Conservation (phyloP, 2,329 filamentous ascomycete species). For the Epicoccum sorghinum region DNA sequence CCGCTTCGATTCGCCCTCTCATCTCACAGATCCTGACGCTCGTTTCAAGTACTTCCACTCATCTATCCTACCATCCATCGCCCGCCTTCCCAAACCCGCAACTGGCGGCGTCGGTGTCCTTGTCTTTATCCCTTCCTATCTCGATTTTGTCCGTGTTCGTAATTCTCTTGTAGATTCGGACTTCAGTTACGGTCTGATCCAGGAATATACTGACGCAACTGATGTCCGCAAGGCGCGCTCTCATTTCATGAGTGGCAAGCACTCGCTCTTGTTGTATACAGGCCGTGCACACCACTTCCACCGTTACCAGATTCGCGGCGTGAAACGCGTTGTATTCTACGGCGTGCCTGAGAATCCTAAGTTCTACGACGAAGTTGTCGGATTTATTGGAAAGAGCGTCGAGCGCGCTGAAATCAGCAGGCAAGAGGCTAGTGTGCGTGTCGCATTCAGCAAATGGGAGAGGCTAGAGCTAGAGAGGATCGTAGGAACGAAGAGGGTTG, state of each 20-base stretch:
- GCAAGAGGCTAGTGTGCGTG: constrained; percentile 58
- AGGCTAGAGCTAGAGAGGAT: constrained; percentile 85
- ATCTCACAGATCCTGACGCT: constrained; percentile 79
- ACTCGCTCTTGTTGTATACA: constrained; percentile 86
- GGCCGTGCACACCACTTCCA: constrained; percentile 97
- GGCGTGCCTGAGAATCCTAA: constrained; percentile 84
- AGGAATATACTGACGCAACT: constrained; percentile 81
- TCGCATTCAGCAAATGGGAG: constrained; percentile 87
- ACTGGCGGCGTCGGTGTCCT: constrained; percentile 68
- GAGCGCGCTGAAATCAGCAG: constrained; percentile 63
- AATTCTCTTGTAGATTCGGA: constrained; percentile 86
- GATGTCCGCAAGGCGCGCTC: constrained; percentile 84
- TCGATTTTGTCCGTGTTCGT: constrained; percentile 91
- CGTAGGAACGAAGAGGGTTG: constrained; percentile 79
- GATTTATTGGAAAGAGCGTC: constrained; percentile 62
- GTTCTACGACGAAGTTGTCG: constrained; percentile 79
- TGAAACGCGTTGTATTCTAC: constrained; percentile 86
- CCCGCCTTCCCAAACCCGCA: constrained; percentile 69
- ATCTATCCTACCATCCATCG: constrained; percentile 76
- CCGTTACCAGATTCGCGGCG: constrained; percentile 81
- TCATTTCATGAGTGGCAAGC: constrained; percentile 83
- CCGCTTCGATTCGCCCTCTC: constrained; percentile 75
- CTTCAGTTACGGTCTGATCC: constrained; percentile 79
- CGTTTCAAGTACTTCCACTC: constrained; percentile 91
- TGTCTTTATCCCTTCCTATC: constrained; percentile 89